Evolutionary conservation across 176 grass and related monocot species (phyloP).

Genomic region (Carex kokanica): DNA sequence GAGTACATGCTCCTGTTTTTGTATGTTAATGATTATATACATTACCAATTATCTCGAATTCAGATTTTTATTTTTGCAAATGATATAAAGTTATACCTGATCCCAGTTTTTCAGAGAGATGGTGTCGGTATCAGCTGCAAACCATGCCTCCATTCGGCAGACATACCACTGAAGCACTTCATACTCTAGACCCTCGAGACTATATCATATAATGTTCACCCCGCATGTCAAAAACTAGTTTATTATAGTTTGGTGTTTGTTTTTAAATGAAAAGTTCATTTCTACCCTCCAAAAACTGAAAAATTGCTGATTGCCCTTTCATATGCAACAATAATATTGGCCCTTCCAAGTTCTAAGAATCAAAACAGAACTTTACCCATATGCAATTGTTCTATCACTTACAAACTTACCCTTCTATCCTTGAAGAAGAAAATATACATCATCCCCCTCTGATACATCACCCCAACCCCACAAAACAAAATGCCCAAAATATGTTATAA

Average conservation of each 20-base stretch:
- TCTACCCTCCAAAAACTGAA: neutral
- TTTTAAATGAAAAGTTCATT: neutral
- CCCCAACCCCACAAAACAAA: neutral
- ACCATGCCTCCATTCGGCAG: slow-evolving; percentile 89
- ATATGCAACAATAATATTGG: neutral
- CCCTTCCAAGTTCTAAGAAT: neutral
- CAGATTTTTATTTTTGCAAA: slow-evolving; percentile 18
- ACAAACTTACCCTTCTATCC: neutral
- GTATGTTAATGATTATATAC: neutral
- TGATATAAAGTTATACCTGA: slow-evolving; percentile 44
- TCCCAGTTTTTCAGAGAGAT: slow-evolving; percentile 98
- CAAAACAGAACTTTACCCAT: neutral
- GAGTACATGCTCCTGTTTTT: slow-evolving; percentile 76
- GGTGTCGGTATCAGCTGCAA: slow-evolving; percentile 88
- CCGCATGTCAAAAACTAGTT: neutral
- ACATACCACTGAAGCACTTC: slow-evolving; percentile 93
- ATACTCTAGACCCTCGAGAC: slow-evolving; percentile 61
- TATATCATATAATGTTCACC: slow-evolving; percentile 25
- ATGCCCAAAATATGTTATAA: neutral
- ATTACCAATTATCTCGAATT: slow-evolving; percentile 15
- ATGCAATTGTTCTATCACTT: neutral
- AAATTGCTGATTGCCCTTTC: neutral
- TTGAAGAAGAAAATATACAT: neutral
- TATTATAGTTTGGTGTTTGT: neutral
- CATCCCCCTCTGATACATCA: neutral